phyloP scores from a whole-genome alignment of 257 asterid genomes.

The Cruciata laevipes region DNA sequence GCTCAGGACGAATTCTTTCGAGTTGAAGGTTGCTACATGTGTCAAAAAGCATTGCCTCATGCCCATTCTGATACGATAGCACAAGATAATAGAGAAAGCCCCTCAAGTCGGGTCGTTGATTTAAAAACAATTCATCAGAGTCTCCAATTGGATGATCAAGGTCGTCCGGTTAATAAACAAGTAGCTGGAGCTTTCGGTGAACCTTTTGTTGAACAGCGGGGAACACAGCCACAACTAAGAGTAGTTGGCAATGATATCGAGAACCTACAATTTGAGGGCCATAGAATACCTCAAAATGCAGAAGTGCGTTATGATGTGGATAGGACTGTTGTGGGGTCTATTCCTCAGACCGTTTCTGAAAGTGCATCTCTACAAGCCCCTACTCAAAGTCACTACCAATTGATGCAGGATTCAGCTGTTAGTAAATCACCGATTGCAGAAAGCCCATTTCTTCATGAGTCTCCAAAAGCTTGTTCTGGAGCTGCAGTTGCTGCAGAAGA shows the following conservation, averaged over 20 bases:
- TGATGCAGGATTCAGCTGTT: conserved; percentile 32
- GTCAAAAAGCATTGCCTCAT: conserved; percentile 92
- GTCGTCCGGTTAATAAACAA: conserved; percentile 39
- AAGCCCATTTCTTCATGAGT: conserved; percentile 33
- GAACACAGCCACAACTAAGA: conserved; percentile 27
- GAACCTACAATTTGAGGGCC: conserved; percentile 28
- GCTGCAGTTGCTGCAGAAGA: conserved; percentile 43
- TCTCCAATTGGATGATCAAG: conserved; percentile 57
- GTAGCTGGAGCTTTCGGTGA: conserved; percentile 34
- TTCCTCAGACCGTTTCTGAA: conserved; percentile 42
- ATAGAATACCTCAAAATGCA: conserved; percentile 31
- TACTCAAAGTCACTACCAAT: conserved; percentile 52
- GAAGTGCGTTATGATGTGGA: conserved; percentile 40
- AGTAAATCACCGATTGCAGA: conserved; percentile 44
- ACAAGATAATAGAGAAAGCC: conserved; percentile 49
- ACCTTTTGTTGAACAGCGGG: conserved; percentile 32
- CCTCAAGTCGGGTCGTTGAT: conserved; percentile 40
- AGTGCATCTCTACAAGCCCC: conserved; percentile 35
- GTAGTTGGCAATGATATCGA: conserved; percentile 29
- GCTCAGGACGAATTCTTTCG: conserved; percentile 32
- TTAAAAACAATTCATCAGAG: conserved; percentile 43
- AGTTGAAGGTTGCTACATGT: conserved; percentile 69
- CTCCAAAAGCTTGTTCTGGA: conserved; percentile 44
- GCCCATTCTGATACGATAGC: conserved; percentile 89
- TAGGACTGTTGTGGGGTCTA: conserved; percentile 30